Conservation (phyloP, 805 yeast genomes). For the Teunomyces cretensis region DNA sequence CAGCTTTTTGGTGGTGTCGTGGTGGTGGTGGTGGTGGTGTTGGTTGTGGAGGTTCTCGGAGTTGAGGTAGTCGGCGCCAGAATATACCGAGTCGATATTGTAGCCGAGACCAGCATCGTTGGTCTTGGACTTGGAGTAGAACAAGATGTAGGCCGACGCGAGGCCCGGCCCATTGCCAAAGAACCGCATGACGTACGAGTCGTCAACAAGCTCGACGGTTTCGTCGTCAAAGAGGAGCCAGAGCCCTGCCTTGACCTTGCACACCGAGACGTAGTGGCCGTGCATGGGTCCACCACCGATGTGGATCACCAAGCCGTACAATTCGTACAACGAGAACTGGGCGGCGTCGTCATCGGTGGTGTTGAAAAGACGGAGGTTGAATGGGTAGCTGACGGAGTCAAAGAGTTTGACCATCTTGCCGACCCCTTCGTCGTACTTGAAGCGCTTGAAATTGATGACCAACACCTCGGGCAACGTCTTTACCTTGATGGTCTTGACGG, state of each 20-base stretch:
- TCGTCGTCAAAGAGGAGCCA: conserved; percentile 97
- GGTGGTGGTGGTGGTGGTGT: not conserved
- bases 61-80: conserved; percentile 31
- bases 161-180: conserved; percentile 86
- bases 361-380: conserved; percentile 64
- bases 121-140: conserved; percentile 50
- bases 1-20: too few relatives aligned
- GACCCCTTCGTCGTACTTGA: conserved; percentile 82
- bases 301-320: conserved; percentile 86
- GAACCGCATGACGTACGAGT: conserved; percentile 76
- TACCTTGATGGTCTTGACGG: conserved; percentile 83
- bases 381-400: conserved; percentile 80
- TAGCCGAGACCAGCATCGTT: conserved; percentile 31
- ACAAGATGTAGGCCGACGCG: conserved; percentile 88
- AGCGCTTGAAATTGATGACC: conserved; percentile 84
- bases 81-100: conserved; percentile 27
- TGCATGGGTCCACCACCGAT: conserved; percentile 98
- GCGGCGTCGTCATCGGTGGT: conserved; percentile 55
- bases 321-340: conserved; percentile 58
- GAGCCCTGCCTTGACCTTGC: conserved; percentile 73
- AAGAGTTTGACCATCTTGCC: conserved; percentile 83
- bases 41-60: conserved; percentile 9
- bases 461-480: conserved; percentile 74
- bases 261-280: conserved; percentile 90
- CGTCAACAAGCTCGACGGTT: conserved; percentile 85